Base-by-base conservation (phyloP, 169 alveolate genomes). In the Eimeria praecox region DNA sequence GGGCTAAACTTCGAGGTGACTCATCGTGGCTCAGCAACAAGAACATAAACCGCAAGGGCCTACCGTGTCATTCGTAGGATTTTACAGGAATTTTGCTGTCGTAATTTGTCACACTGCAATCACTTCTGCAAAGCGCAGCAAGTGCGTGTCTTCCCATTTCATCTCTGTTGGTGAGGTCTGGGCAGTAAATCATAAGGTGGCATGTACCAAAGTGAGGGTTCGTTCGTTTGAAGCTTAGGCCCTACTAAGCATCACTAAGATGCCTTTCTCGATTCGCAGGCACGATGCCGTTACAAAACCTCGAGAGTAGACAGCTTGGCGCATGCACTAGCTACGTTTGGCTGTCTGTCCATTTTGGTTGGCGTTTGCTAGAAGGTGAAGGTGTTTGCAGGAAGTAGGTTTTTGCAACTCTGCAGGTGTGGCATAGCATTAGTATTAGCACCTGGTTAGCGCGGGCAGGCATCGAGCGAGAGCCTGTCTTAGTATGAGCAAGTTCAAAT, bases 381-480 rank as follows among this genome's bases (percentile, higher is more conserved):
- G 75, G 75, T 27, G 75, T 27, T 27, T 64, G 35, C 75, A 64
- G 75, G 75, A 64, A n/a, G 75, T 64, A 64, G 16, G 75, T n/a
- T 8, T 1, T 59, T 59, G 69, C 69, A 20, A n/a, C n/a, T 59
- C n/a, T 56, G 66, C 66, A 56, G 66, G 66, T 10, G 27, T 27
- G 18, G 66, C 27, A 56, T 16, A 2, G 75, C 5, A 27, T 64
- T 3, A n/a, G 18, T n/a, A 64, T n/a, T 64, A 38, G 75, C 38
- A n/a, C 9, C 14, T 56, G 66, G n/a, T 12, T 56, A 16, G 14
- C 14, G 12, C 18, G 27, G 5, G 66, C 66, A 56, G 16, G 73
- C 73, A 2, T 27, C 8, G n/a, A 56, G 14, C 30, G 69, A 18
- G 69, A 56, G 69, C 30, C 69, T 59, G 69, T n/a, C 75, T 24